phyloP scores from a whole-genome alignment of 139 green algal genomes.

The Eudorina sp. region DNA sequence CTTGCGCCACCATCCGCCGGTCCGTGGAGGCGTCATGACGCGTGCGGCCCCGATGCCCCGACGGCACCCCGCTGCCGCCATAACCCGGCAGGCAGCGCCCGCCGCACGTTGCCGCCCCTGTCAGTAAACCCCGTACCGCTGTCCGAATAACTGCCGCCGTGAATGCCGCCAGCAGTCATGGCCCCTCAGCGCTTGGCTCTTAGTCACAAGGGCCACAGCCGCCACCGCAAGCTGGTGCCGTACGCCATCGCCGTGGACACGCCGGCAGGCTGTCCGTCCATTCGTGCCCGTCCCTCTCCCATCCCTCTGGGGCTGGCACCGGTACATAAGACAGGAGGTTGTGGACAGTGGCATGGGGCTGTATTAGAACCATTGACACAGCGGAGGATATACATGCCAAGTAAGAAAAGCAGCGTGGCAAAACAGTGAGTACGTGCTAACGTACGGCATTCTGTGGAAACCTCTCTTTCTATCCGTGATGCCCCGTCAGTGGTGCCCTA shows the following conservation, averaged over 20 bases:
- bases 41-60: neutral
- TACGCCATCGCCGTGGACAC: constrained; percentile 7
- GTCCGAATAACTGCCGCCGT: neutral
- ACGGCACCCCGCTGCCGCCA: neutral
- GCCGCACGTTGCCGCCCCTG: neutral
- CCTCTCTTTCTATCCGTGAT: no score
- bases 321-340: no score
- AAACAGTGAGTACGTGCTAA: no score
- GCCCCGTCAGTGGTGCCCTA: no score
- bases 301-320: no score
- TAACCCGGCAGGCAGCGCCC: neutral
- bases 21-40: neutral
- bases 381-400: no score
- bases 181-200: neutral
- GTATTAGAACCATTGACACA: no score
- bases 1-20: neutral
- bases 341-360: no score
- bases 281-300: no score
- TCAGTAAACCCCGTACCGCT: neutral
- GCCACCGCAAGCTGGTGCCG: constrained; percentile 34
- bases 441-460: no score
- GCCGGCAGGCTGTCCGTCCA: no score
- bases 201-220: constrained; percentile 39
- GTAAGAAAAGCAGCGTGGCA: no score
- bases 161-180: neutral